phyloP scores from a whole-genome alignment of 2,329 filamentous ascomycete genomes.

The Aureobasidium sp. region DNA sequence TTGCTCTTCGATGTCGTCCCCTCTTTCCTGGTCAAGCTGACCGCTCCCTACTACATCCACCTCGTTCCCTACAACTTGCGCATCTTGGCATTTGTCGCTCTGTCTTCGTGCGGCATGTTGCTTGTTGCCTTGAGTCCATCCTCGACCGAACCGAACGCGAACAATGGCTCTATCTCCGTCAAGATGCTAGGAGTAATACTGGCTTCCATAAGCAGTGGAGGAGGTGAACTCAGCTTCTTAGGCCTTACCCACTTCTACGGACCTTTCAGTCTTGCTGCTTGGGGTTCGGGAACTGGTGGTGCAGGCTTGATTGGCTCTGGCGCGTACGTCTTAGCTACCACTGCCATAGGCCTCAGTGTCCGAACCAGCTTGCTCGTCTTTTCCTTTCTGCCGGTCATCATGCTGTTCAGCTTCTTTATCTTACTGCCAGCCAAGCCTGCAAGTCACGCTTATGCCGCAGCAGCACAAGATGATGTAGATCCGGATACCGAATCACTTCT shows the following conservation, averaged over 20 bases:
- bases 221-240: slow-evolving; percentile 84
- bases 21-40: slow-evolving; percentile 78
- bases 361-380: slow-evolving; percentile 67
- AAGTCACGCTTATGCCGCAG: slow-evolving; percentile 45
- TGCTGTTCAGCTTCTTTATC: slow-evolving; percentile 80
- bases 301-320: slow-evolving; percentile 83
- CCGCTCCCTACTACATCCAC: slow-evolving; percentile 92
- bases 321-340: slow-evolving; percentile 79
- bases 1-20: slow-evolving; percentile 89
- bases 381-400: slow-evolving; percentile 70
- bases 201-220: slow-evolving; percentile 77
- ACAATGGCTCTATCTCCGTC: slow-evolving; percentile 46
- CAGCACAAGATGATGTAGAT: slow-evolving; percentile 31
- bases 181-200: slow-evolving; percentile 80
- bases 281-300: slow-evolving; percentile 87
- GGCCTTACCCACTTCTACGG: slow-evolving; percentile 92
- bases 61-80: slow-evolving; percentile 71
- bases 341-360: slow-evolving; percentile 68
- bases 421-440: slow-evolving; percentile 57
- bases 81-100: slow-evolving; percentile 62
- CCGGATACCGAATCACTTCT: slow-evolving; percentile 20
- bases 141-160: slow-evolving; percentile 29
- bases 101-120: slow-evolving; percentile 82
- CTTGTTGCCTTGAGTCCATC: slow-evolving; percentile 71
- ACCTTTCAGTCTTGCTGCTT: slow-evolving; percentile 75